phyloP scores from a whole-genome alignment of 1,284 basidiomycete species.

The Malassezia vespertilionis region DNA sequence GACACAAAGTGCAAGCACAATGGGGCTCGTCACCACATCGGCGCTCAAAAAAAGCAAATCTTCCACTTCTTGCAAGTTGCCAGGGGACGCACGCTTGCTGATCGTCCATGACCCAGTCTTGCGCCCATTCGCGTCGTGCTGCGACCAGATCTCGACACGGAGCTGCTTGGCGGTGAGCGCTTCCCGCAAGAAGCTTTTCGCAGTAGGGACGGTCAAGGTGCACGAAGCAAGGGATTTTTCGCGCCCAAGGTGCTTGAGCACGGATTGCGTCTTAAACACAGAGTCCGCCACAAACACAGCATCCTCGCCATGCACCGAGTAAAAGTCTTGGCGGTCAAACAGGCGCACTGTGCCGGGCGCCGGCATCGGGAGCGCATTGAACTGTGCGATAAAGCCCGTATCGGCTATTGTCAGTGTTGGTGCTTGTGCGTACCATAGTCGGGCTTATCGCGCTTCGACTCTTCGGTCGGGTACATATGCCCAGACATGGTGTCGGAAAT shows the following conservation, averaged over 20 bases:
- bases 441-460: slow-evolving; percentile 28
- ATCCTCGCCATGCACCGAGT: slow-evolving; percentile 76
- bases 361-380: slow-evolving; percentile 24
- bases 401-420: slow-evolving; percentile 33
- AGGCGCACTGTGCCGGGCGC: slow-evolving; percentile 37
- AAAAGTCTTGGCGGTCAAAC: slow-evolving; percentile 59
- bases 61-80: slow-evolving; percentile 84
- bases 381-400: slow-evolving; percentile 30
- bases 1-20: slow-evolving; percentile 79
- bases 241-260: slow-evolving; percentile 40
- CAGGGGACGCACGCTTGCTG: slow-evolving; percentile 82
- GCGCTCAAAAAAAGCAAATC: slow-evolving; percentile 78
- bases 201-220: slow-evolving; percentile 66
- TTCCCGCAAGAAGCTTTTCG: slow-evolving; percentile 75
- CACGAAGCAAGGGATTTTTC: slow-evolving; percentile 51
- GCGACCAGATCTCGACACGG: slow-evolving; percentile 66
- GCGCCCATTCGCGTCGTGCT: slow-evolving; percentile 53
- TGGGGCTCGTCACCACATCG: slow-evolving; percentile 72
- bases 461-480: slow-evolving; percentile 36
- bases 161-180: slow-evolving; percentile 82
- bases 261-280: slow-evolving; percentile 51
- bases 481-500: slow-evolving; percentile 29
- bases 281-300: slow-evolving; percentile 74
- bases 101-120: slow-evolving; percentile 59
- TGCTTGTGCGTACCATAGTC: slow-evolving; percentile 21